Percentiles rank a stretch among this genome's conserved stretches.
phyloP scores from a whole-genome alignment of 2,329 filamentous ascomycete species.

The Lizonia empirigonia region DNA sequence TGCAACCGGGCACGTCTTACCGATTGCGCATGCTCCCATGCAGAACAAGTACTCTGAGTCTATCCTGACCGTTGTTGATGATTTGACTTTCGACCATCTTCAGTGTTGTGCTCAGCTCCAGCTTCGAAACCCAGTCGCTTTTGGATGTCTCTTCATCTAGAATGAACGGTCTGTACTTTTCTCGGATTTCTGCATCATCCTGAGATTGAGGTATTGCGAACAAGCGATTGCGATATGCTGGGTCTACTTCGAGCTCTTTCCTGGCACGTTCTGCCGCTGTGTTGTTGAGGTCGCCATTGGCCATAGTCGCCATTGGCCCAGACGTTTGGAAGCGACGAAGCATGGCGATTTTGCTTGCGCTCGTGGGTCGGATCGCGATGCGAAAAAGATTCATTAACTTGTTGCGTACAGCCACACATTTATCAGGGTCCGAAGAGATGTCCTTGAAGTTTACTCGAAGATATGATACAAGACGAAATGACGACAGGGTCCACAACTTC shows the following conservation, averaged over 20 bases:
- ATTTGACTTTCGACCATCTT: conserved; percentile 59
- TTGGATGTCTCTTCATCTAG: conserved; percentile 46
- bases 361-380: neutral
- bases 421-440: neutral
- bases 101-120: conserved; percentile 62
- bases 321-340: conserved; percentile 1
- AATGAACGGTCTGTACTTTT: conserved; percentile 64
- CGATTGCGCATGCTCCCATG: conserved; percentile 63
- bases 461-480: neutral
- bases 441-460: neutral
- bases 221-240: conserved; percentile 26
- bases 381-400: conserved; percentile 5
- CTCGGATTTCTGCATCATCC: conserved; percentile 55
- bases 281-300: conserved; percentile 36
- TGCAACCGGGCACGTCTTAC: conserved; percentile 32
- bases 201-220: conserved; percentile 55
- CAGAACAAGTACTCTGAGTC: conserved; percentile 64
- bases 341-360: neutral
- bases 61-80: conserved; percentile 38
- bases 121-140: conserved; percentile 61
- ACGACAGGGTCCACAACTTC: neutral
- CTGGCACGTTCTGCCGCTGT: conserved; percentile 25
- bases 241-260: conserved; percentile 19
- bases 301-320: conserved; percentile 7
- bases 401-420: neutral